Evolutionary conservation across 139 green algal species (phyloP), one percentile per base, ranked within the genome.

Genomic region (Edaphochlamys debaryana): DNA sequence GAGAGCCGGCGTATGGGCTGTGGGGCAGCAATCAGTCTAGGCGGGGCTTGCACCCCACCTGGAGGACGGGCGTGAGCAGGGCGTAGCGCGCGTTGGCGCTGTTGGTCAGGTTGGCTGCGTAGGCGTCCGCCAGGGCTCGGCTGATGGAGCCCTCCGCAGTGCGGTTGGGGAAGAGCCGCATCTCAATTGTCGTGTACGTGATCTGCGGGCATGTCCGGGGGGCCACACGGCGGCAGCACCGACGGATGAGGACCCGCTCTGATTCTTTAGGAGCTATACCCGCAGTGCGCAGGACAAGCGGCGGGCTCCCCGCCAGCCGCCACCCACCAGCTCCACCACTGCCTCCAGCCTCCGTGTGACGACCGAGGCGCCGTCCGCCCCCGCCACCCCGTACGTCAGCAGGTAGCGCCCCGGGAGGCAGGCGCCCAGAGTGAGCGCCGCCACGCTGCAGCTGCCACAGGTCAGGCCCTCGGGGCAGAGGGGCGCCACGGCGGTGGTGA

Each of bases 111-210:
- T 25, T 37, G 34, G 25, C 36, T 4, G 71, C 71, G 25, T 68
- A 67, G 23, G 52, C 71, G 25, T 68, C 34, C 8, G 71, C 71
- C 13, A 29, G 23, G 23, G 71, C 40, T 0, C 3, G 5, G 52
- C 67, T 67, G 36, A 23, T 40, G 23, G 71, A 79, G 50, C 52
- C 71, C 4, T 32, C 34, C 25, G 71, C 71, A 2, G 71, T 79
- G 36, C 52, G 71, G 71, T 79, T 67, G 52, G 71, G 50, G 52
- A 79, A 79, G 4, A 79, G 71, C 17, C 20, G 42, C 23, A 79
- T 11, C 30, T 79, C 52, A 6, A 67, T 30, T 8, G 37, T 27
- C 4, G 42, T 50, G 52, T 0, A 38, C 9, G 52, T 67, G 4
- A 67, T 45, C 70, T 78, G 69, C 42, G 42, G 30, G n/a, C n/a